These are phyloP conservation scores for Luvunga scandens DNA, from an alignment of 345 rosid genomes.

Conservation along the genomic window DNA sequence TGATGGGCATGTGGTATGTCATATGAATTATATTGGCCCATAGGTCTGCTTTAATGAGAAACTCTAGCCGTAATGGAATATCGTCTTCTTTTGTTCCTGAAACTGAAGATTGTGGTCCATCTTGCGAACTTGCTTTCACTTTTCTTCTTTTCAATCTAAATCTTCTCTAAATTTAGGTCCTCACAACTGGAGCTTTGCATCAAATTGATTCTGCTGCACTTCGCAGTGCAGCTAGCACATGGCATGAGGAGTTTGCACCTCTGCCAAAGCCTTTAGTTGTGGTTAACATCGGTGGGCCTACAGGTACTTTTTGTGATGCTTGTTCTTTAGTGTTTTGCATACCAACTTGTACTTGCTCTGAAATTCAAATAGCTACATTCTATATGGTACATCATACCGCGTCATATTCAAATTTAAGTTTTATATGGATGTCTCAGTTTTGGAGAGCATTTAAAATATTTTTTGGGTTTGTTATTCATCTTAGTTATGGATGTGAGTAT, in stretches of 20 bases:
- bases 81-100: background rate
- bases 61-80: slow-evolving; percentile 5
- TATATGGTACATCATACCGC: background rate
- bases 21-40: background rate
- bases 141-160: no score
- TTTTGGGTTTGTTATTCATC: background rate
- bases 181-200: slow-evolving; percentile 87
- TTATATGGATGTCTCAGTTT: background rate
- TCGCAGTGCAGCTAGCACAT: slow-evolving; percentile 78
- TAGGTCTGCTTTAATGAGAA: slow-evolving; percentile 1
- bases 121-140: background rate
- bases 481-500: background rate
- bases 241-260: slow-evolving; percentile 93
- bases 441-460: background rate
- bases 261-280: slow-evolving; percentile 87
- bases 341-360: background rate
- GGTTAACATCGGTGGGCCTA: slow-evolving; percentile 92
- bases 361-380: background rate
- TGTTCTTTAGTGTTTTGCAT: background rate
- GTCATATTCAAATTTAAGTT: background rate
- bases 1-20: slow-evolving; percentile 65
- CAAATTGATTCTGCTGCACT: slow-evolving; percentile 82
- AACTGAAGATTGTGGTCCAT: slow-evolving; percentile 5
- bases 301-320: slow-evolving; percentile 45
- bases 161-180: slow-evolving; percentile 49